Evolutionary conservation across 23 red algal genomes (phyloP).

Genomic region (Pyropia haitanensis): DNA sequence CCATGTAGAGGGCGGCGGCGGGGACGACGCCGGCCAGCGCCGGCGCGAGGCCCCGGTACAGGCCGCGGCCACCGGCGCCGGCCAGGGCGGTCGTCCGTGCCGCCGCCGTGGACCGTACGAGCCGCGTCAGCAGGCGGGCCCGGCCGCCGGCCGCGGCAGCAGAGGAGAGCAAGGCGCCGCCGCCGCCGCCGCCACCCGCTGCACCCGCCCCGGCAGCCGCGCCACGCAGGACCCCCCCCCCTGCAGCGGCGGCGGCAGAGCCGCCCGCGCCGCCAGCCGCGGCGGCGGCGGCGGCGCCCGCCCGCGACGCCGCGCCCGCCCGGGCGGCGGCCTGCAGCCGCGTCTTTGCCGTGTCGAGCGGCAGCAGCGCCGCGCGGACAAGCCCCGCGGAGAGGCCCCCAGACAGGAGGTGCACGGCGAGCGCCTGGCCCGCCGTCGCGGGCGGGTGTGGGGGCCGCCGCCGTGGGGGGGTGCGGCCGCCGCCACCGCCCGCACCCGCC

Average conservation of each 20-base stretch:
- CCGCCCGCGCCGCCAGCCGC: neutral
- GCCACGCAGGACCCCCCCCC: too few species aligned
- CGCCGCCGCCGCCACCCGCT: too few species aligned
- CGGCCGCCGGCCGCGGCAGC: neutral
- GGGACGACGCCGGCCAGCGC: constrained; percentile 53
- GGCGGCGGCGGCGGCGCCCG: neutral
- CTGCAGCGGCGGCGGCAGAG: too few species aligned
- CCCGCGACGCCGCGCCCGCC: constrained; percentile 1
- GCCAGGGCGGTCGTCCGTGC: constrained; percentile 12
- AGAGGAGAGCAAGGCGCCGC: too few species aligned
- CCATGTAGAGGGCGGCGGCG: constrained; percentile 53
- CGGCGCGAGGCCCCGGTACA: constrained; percentile 55
- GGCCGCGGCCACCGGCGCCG: constrained; percentile 29
- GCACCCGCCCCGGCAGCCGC: too few species aligned
- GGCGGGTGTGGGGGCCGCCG: neutral
- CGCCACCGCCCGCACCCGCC: neutral
- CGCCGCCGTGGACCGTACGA: neutral
- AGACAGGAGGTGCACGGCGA: constrained; percentile 27
- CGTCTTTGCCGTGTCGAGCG: constrained; percentile 62
- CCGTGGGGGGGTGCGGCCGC: neutral
- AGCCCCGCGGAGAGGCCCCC: constrained; percentile 49
- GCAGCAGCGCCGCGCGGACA: constrained; percentile 43
- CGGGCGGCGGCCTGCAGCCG: constrained; percentile 39
- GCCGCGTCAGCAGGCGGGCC: neutral
- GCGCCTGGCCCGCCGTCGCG: constrained; percentile 8